Conservation (phyloP, 805 yeast genomes). For the Hanseniaspora lachancei region DNA sequence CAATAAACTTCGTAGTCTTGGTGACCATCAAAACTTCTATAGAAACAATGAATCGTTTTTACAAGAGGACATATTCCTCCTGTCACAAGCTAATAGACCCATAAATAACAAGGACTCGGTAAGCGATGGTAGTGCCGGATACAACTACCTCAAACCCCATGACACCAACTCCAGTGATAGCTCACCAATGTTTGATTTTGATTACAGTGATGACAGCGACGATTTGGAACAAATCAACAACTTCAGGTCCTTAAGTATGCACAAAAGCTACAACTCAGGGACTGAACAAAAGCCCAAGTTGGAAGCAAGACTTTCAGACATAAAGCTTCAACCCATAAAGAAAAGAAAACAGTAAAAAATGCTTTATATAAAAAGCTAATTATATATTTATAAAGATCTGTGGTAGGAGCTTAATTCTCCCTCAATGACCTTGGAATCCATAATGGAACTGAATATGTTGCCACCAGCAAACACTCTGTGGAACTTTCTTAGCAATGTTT, state of each 20-base stretch:
- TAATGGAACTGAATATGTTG: conserved; percentile 26
- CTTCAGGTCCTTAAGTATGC: background rate
- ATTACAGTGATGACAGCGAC: conserved; percentile 13
- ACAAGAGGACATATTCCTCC: background rate
- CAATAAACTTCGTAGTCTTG: background rate
- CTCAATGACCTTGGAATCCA: conserved; percentile 26
- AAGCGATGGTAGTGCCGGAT: conserved; percentile 13
- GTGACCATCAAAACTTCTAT: background rate
- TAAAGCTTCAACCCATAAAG: background rate
- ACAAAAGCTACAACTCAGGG: background rate
- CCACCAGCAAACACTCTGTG: conserved; percentile 28
- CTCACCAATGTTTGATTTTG: conserved; percentile 15
- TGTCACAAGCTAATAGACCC: background rate
- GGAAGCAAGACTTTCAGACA: background rate
- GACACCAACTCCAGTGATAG: background rate
- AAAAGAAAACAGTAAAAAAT: background rate
- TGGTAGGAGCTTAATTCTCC: conserved; percentile 25
- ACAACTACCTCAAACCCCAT: conserved; percentile 18
- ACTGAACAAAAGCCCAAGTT: background rate
- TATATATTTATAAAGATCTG: conserved; percentile 21
- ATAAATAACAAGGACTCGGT: background rate
- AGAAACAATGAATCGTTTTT: background rate
- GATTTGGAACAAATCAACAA: background rate
- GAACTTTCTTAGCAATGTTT: conserved; percentile 32
- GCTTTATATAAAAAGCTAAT: no score